Conservation (phyloP, 2,329 filamentous ascomycete species). For the Colletotrichum tropicicola region DNA sequence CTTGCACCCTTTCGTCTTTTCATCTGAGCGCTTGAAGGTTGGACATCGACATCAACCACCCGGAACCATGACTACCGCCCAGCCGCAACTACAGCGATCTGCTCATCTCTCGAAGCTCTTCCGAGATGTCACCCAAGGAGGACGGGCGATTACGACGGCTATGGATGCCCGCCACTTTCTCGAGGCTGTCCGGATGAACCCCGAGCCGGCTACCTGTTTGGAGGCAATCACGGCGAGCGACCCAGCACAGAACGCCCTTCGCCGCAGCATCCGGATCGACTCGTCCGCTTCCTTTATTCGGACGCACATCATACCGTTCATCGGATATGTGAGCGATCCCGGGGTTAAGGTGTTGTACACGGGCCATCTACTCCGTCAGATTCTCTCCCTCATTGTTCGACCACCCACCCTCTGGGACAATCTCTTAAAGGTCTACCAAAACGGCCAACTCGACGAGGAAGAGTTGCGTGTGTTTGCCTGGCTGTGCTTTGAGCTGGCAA, state of each 20-base stretch:
- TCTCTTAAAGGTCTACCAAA: slow-evolving; percentile 47
- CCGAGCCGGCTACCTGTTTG: slow-evolving; percentile 34
- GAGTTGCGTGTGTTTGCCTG: slow-evolving; percentile 53
- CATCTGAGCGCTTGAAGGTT: no score
- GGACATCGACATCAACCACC: no score
- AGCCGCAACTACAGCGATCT: background rate
- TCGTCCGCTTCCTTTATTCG: slow-evolving; percentile 40
- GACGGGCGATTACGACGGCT: slow-evolving; percentile 1
- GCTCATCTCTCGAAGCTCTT: slow-evolving; percentile 30
- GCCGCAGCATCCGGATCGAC: slow-evolving; percentile 37
- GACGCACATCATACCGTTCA: slow-evolving; percentile 42
- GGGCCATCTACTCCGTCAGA: slow-evolving; percentile 56
- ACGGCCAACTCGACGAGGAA: slow-evolving; percentile 36
- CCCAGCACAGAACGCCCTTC: slow-evolving; percentile 34
- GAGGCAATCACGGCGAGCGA: slow-evolving; percentile 37
- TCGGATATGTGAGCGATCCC: slow-evolving; percentile 50
- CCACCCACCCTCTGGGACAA: slow-evolving; percentile 62
- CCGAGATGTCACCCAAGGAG: slow-evolving; percentile 26
- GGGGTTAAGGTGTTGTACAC: slow-evolving; percentile 56
- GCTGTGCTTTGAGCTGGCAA: slow-evolving; percentile 58
- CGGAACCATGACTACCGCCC: background rate
- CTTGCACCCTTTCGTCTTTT: no score
- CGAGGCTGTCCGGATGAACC: slow-evolving; percentile 33
- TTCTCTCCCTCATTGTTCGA: slow-evolving; percentile 56
- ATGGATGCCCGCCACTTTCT: slow-evolving; percentile 38